These are phyloP conservation scores for Sporothrix euskadiensis DNA, from an alignment of 2,329 filamentous ascomycete species.

Conservation along the genomic window DNA sequence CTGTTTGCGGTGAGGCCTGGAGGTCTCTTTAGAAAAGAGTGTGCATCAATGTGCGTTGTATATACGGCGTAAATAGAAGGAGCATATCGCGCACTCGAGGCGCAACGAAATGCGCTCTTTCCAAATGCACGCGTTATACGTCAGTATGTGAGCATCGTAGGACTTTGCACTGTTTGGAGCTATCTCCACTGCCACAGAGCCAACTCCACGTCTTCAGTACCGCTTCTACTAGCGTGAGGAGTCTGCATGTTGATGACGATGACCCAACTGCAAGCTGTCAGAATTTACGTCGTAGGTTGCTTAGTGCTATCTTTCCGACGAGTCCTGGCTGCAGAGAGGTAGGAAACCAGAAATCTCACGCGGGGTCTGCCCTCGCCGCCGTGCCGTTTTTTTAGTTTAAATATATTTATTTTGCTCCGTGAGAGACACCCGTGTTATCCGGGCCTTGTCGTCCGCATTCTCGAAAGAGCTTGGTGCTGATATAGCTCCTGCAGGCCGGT, in stretches of 20 bases:
- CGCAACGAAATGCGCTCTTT: neutral
- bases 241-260: slow-evolving; percentile 9
- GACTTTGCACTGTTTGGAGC: neutral
- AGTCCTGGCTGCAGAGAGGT: neutral
- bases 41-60: neutral
- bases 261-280: neutral
- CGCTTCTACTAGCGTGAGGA: neutral
- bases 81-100: neutral
- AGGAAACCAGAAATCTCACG: neutral
- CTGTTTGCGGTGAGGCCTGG: neutral
- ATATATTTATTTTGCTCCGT: neutral
- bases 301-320: neutral
- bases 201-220: neutral
- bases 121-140: neutral
- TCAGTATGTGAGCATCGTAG: neutral
- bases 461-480: neutral
- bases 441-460: neutral
- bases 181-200: neutral
- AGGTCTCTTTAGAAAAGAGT: neutral
- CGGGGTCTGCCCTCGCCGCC: neutral
- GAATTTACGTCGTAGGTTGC: neutral
- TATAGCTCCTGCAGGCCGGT: neutral
- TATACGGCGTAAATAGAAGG: neutral
- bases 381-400: neutral
- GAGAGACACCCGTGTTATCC: neutral